Evolutionary conservation across 2,329 filamentous ascomycete genomes (phyloP), one percentile per base, ranked within the genome.

Genomic region (Ceratocystis albifundus): DNA sequence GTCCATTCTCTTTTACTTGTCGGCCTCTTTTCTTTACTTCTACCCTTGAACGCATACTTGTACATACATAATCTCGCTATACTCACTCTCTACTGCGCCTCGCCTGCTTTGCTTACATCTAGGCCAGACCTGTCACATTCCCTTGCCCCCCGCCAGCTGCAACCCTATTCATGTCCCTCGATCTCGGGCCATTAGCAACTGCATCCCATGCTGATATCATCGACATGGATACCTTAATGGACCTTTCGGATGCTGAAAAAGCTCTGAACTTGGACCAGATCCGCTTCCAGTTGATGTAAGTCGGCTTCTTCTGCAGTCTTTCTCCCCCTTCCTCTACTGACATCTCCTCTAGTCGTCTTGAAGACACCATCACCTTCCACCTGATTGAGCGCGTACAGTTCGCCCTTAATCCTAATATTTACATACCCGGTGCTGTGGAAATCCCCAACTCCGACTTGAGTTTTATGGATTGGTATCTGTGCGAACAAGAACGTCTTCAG

Each of bases 351-450:
- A 99, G 94, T 73, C 94, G 94, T 22, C 83, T 97, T 20, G 94
- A 99, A 79, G 94, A 99, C 74, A 97, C 93, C 69, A 97, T 99
- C 74, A 96, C 90, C 70, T 96, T 96, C 77, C 89, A 96, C 77
- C 81, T 99, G 48, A 97, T 97, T 73, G 94, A 99, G 78, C 88
- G 94, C 50, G 93, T 93, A n/a, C 94, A 99, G 76, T 99, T 97
- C 76, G 90, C 93, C 3, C 82, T 95, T 70, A 97, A 96, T 78
- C 80, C 83, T 74, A 90, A 86, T 72, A 92, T 97, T 76, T 99
- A 99, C 78, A 76, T 79, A 12, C 83, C 90, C 6, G 88, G 88
- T 68, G 89, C 88, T n/a, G 82, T 97, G 59, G 79, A 83, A 41
- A 88, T 97, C 69, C 91, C 90, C 20, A 78, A 85, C 73, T 84